A percentile compares a stretch with the other conserved stretches of the same genome.
These are phyloP conservation scores for Suillus brevipes DNA, from an alignment of 768 basidiomycete species.

Conservation along the genomic window DNA sequence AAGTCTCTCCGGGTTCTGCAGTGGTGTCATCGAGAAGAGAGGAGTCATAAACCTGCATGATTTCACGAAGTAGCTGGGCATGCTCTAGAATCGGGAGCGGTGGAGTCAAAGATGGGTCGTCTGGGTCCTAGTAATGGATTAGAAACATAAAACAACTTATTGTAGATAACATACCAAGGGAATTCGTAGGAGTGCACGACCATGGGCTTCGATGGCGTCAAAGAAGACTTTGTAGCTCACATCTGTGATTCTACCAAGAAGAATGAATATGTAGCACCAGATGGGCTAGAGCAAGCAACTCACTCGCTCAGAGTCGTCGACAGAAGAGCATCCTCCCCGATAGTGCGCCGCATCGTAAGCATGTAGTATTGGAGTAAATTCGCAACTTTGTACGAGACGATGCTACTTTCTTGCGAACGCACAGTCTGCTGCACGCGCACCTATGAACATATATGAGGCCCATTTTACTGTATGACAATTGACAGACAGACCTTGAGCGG, in stretches of 20 bases:
- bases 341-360: conserved; percentile 88
- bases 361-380: conserved; percentile 95
- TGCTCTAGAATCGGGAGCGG: conserved; percentile 82
- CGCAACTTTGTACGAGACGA: conserved; percentile 88
- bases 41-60: conserved; percentile 86
- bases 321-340: conserved; percentile 80
- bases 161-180: conserved; percentile 45
- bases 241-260: conserved; percentile 64
- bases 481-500: conserved; percentile 72
- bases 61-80: conserved; percentile 79
- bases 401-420: conserved; percentile 89
- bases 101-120: conserved; percentile 71
- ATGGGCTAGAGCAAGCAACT: conserved; percentile 21
- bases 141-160: not conserved
- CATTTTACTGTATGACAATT: not conserved
- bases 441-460: conserved; percentile 36
- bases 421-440: conserved; percentile 92
- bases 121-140: conserved; percentile 47
- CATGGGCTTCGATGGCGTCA: conserved; percentile 83
- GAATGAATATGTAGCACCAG: not conserved
- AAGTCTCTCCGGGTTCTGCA: conserved; percentile 34
- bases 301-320: conserved; percentile 81
- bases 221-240: conserved; percentile 84
- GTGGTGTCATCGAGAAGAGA: conserved; percentile 63
- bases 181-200: conserved; percentile 59